Evolutionary conservation across 768 basidiomycete species (phyloP).

Genomic region (Panaeolus papilionaceus): DNA sequence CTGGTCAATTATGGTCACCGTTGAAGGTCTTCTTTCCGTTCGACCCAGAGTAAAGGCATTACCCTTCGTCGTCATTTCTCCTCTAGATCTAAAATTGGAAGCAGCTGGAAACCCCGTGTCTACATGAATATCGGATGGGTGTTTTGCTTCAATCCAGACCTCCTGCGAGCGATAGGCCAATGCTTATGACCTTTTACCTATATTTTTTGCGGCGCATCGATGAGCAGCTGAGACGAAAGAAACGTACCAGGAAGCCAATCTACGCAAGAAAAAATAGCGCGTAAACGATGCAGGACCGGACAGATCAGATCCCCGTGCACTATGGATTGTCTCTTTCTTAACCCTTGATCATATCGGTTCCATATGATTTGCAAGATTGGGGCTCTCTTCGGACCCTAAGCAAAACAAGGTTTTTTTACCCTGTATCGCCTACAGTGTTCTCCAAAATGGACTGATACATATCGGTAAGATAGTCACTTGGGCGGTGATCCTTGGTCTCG

Average conservation of each 20-base stretch:
- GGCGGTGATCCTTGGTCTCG: background rate
- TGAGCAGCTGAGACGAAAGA: no score
- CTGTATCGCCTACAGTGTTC: background rate
- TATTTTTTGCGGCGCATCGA: no score
- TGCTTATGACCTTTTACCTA: background rate
- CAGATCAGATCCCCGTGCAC: background rate
- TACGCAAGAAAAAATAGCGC: no score
- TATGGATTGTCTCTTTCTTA: background rate
- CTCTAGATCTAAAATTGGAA: background rate
- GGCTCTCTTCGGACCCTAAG: background rate
- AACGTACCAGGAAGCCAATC: no score
- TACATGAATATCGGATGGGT: slow-evolving; percentile 6
- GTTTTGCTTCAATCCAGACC: background rate
- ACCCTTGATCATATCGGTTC: background rate
- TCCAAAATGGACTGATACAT: background rate
- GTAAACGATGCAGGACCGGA: no score
- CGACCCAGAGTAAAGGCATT: background rate
- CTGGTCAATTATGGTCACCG: background rate
- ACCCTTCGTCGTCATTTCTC: background rate
- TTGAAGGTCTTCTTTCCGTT: background rate
- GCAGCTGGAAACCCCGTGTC: background rate
- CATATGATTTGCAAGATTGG: background rate
- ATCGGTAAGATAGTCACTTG: background rate
- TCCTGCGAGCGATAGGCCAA: background rate
- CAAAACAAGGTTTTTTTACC: background rate